Percentiles rank a stretch among this genome's conserved stretches.
Evolutionary conservation across 345 rosid genomes (phyloP).

Genomic region (Arabidopsis arenosa): DNA sequence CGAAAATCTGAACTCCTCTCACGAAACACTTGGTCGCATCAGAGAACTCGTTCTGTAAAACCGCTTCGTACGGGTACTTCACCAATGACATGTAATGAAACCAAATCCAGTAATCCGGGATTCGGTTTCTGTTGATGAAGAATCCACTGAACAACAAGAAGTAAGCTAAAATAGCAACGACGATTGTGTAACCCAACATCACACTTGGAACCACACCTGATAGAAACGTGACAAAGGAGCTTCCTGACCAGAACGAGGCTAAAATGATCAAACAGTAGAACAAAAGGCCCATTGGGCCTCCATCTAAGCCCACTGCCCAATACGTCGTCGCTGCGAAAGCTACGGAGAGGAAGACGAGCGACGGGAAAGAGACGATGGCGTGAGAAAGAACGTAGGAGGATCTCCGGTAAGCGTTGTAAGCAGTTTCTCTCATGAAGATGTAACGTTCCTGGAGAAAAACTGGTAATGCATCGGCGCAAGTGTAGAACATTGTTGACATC

Average conservation of each 20-base stretch:
- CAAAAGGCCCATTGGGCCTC: slow-evolving; percentile 74
- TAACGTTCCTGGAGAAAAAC: slow-evolving; percentile 93
- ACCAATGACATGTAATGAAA: slow-evolving; percentile 92
- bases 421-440: slow-evolving; percentile 97
- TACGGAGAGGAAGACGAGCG: slow-evolving; percentile 67
- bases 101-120: slow-evolving; percentile 93
- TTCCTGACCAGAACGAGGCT: slow-evolving; percentile 93
- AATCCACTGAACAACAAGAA: slow-evolving; percentile 94
- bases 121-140: slow-evolving; percentile 86
- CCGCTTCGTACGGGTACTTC: slow-evolving; percentile 90
- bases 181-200: slow-evolving; percentile 93
- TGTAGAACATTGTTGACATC: slow-evolving; percentile 97
- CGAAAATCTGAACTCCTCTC: slow-evolving; percentile 81
- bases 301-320: slow-evolving; percentile 91
- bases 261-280: slow-evolving; percentile 75
- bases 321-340: slow-evolving; percentile 75
- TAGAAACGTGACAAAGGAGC: slow-evolving; percentile 89
- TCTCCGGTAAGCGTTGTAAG: slow-evolving; percentile 86
- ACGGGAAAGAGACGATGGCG: slow-evolving; percentile 61
- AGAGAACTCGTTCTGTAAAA: slow-evolving; percentile 76
- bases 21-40: slow-evolving; percentile 75
- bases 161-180: slow-evolving; percentile 86
- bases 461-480: slow-evolving; percentile 93
- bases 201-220: slow-evolving; percentile 94
- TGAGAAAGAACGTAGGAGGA: slow-evolving; percentile 89